Base-by-base conservation (phyloP, 148 eudicot species). In the Camellia granthamiana region DNA sequence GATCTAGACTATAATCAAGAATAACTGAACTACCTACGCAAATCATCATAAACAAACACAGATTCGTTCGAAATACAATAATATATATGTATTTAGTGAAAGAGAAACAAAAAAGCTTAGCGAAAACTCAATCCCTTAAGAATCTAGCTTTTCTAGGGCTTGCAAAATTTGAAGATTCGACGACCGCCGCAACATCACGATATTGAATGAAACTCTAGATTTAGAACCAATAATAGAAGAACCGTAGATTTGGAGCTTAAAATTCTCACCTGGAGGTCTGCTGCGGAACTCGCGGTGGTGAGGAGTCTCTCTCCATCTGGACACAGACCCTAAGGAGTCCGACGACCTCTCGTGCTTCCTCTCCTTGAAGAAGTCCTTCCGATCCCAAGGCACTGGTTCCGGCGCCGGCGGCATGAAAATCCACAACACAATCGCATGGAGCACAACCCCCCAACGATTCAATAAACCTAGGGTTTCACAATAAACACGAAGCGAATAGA, bases 341-440 rank as follows among this genome's bases (percentile, higher is more conserved):
- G 88, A 75, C 66, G 55, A 59, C 76, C 89, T 81, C 60, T 84
- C 85, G 83, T 86, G 91, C 81, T 83, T 89, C 62, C 95, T 83
- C 43, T 91, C 90, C 80, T 88, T 85, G 73, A 82, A 91, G 67
- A 82, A 84, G 63, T 88, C 91, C 87, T 90, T 92, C 85, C 97
- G 94, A 87, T 92, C 94, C 91, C 91, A 90, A 38, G 92, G 91
- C 87, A 86, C 78, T 75, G 91, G 92, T 90, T 92, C 97, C 84
- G 94, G 92, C 91, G 98, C 97, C 84, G 94, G 92, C 91, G 98
- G 93, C 97, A 94, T 91, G 84, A 90, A 94, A 81, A 58, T 79
- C 72, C 74, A 77, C 80, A 46, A 69, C 65, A 47, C 80, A 79
- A 83, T 80, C 82, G 81, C 86, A 83, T 87, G 77, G 30, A 21